A percentile compares a stretch with the other conserved stretches of the same genome.
phyloP scores from a whole-genome alignment of 1,284 basidiomycete species.

The Trametes hirsuta region DNA sequence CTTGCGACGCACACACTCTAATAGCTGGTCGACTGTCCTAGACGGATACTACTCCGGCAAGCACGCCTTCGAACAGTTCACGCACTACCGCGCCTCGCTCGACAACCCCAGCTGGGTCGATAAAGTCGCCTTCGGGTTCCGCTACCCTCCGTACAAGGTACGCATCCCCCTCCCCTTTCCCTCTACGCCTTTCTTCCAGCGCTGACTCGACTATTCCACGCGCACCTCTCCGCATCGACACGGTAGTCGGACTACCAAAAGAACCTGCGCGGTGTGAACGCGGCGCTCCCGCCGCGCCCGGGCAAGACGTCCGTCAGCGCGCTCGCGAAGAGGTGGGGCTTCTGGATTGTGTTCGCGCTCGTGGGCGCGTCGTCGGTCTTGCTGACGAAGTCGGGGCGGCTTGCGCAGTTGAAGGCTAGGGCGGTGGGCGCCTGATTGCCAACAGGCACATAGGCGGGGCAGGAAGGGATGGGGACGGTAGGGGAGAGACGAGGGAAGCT shows the following conservation, averaged over 20 bases:
- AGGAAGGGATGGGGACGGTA: no score
- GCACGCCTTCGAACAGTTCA: constrained; percentile 69
- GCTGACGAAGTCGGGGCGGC: constrained; percentile 25
- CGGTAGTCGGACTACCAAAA: constrained; percentile 16
- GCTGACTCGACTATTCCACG: background rate
- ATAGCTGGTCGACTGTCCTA: constrained; percentile 27
- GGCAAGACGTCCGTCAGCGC: constrained; percentile 9
- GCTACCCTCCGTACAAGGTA: constrained; percentile 71
- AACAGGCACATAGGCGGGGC: no score
- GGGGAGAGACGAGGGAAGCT: no score
- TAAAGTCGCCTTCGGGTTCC: constrained; percentile 48
- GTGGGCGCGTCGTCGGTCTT: constrained; percentile 24
- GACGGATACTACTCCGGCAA: constrained; percentile 69
- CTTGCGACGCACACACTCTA: no score
- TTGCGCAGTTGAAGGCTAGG: constrained; percentile 10
- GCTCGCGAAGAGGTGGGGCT: constrained; percentile 28
- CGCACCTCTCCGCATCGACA: background rate
- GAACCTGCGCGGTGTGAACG: constrained; percentile 1
- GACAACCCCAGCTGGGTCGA: constrained; percentile 72
- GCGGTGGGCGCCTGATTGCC: background rate
- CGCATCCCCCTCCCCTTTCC: constrained; percentile 16
- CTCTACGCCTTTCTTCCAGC: background rate
- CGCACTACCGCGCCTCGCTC: constrained; percentile 62
- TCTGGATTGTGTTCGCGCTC: constrained; percentile 28
- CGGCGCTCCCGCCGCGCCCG: constrained; percentile 43